These are phyloP conservation scores for Trametes hirsuta DNA, from an alignment of 1,284 basidiomycete genomes.

Conservation along the genomic window DNA sequence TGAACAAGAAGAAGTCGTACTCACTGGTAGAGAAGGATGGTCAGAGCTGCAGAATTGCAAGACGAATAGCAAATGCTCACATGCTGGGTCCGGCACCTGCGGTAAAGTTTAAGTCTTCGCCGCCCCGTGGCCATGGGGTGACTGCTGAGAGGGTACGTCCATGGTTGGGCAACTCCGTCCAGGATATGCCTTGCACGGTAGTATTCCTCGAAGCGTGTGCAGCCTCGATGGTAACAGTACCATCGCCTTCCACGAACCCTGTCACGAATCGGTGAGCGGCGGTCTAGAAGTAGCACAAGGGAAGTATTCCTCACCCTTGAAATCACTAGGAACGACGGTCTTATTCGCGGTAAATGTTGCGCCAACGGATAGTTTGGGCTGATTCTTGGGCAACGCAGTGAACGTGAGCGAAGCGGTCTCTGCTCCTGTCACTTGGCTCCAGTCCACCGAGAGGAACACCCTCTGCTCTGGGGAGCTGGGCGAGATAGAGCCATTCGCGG, in stretches of 20 bases:
- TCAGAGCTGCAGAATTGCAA: not conserved
- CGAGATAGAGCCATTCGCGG: constrained; percentile 53
- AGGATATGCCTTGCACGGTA: constrained; percentile 53
- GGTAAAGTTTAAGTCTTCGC: constrained; percentile 55
- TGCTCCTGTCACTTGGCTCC: constrained; percentile 52
- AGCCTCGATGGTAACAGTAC: constrained; percentile 68
- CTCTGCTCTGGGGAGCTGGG: constrained; percentile 54
- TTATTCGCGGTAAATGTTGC: constrained; percentile 47
- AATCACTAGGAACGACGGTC: constrained; percentile 43
- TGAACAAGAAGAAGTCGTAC: constrained; percentile 72
- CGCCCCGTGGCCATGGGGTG: constrained; percentile 63
- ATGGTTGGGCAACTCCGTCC: constrained; percentile 62
- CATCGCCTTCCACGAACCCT: constrained; percentile 69
- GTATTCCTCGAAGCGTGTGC: constrained; percentile 60
- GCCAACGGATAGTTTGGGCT: constrained; percentile 40
- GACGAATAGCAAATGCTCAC: constrained; percentile 37
- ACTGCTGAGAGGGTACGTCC: constrained; percentile 63
- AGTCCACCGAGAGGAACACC: constrained; percentile 63
- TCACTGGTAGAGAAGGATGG: constrained; percentile 12
- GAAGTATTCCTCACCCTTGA: constrained; percentile 44
- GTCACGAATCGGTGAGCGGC: not conserved
- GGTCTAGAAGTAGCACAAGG: not conserved
- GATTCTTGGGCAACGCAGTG: constrained; percentile 45
- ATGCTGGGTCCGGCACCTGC: constrained; percentile 64
- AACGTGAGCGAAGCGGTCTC: constrained; percentile 51